A percentile compares a stretch with the other conserved stretches of the same genome.
Conservation (phyloP, 257 asterid species). For the Solanum phureja region DNA sequence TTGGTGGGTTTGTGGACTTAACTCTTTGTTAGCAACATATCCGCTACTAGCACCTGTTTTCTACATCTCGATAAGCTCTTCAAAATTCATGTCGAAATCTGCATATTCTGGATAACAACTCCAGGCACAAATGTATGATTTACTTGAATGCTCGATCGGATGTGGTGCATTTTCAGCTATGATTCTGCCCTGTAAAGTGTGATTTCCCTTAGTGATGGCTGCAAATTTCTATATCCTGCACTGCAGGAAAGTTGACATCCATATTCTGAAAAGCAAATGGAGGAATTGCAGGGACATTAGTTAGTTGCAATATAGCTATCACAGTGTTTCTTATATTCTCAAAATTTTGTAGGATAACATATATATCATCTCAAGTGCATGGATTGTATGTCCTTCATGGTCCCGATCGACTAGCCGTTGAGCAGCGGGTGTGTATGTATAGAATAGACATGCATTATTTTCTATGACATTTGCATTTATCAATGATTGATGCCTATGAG, state of each 20-base stretch:
- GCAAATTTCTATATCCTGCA: background rate
- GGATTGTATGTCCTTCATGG: too few relatives aligned
- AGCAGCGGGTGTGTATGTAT: too few relatives aligned
- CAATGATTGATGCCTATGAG: too few relatives aligned
- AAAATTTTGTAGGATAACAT: background rate
- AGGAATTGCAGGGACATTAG: background rate
- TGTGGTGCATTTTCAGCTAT: background rate
- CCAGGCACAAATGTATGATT: background rate
- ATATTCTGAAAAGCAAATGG: background rate
- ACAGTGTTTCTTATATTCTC: too few relatives aligned
- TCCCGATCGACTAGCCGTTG: too few relatives aligned
- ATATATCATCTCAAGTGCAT: too few relatives aligned
- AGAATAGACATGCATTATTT: too few relatives aligned
- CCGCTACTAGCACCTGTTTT: too few relatives aligned
- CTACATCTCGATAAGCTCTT: too few relatives aligned
- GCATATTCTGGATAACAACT: background rate
- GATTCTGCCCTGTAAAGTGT: background rate
- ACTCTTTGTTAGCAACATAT: too few relatives aligned
- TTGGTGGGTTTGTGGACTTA: background rate
- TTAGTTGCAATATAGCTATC: background rate
- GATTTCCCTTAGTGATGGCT: background rate
- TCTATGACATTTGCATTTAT: too few relatives aligned
- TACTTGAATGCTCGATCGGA: too few relatives aligned
- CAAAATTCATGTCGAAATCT: background rate
- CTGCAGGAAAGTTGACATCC: background rate